Percentiles rank a stretch among this genome's conserved stretches.
Evolutionary conservation across 1,284 basidiomycete genomes (phyloP).

Genomic region (Malassezia cuniculi): DNA sequence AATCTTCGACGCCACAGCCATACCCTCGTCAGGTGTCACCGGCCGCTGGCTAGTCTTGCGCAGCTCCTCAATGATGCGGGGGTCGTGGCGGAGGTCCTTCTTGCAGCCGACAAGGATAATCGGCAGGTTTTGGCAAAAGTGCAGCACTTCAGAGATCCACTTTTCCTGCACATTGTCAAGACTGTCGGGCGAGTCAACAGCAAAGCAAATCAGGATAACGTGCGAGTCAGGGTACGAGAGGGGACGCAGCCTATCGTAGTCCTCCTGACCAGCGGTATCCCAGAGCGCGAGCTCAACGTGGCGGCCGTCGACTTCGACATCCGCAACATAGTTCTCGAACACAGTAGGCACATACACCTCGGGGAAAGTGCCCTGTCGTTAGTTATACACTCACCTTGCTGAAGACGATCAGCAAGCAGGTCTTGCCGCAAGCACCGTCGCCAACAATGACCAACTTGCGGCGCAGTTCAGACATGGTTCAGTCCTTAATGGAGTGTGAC

Average conservation of each 20-base stretch:
- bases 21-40: conserved; percentile 50
- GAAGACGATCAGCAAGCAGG: conserved; percentile 71
- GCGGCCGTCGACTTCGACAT: conserved; percentile 79
- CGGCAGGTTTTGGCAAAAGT: conserved; percentile 75
- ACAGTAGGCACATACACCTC: conserved; percentile 88
- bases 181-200: conserved; percentile 79
- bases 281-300: conserved; percentile 82
- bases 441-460: conserved; percentile 44
- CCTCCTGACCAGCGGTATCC: conserved; percentile 89
- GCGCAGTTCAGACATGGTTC: conserved; percentile 34
- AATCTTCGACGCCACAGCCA: conserved; percentile 76
- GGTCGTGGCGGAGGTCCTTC: conserved; percentile 48
- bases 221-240: conserved; percentile 82
- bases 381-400: conserved; percentile 50
- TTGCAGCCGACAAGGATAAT: conserved; percentile 86
- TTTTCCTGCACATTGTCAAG: conserved; percentile 92
- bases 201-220: conserved; percentile 86
- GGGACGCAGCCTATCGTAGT: conserved; percentile 49
- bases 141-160: conserved; percentile 89
- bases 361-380: conserved; percentile 65
- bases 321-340: conserved; percentile 77
- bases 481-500: not conserved
- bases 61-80: conserved; percentile 45
- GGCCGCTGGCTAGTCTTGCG: conserved; percentile 44
- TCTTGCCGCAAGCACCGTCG: conserved; percentile 60